Percentiles rank a stretch among this genome's conserved stretches.
Evolutionary conservation across 805 yeast species (phyloP).

Genomic region (Sugiyamaella qingdaonensis): DNA sequence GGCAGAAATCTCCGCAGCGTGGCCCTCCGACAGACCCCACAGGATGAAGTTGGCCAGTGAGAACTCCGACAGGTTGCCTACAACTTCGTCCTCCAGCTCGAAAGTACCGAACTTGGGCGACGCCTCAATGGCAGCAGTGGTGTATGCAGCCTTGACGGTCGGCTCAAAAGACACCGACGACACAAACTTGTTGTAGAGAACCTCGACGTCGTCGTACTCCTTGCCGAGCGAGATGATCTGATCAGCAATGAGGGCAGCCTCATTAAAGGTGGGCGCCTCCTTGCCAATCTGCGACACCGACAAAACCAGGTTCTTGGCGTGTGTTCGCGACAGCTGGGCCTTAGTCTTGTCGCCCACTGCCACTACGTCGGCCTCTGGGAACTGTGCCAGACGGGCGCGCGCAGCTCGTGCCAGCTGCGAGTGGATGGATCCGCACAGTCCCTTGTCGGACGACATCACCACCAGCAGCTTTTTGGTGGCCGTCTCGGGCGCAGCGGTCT

Average conservation of each 20-base stretch:
- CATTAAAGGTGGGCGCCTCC: slow-evolving; percentile 91
- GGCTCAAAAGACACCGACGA: slow-evolving; percentile 92
- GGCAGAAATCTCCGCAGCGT: slow-evolving; percentile 95
- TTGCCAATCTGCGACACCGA: slow-evolving; percentile 91
- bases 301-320: slow-evolving; percentile 62
- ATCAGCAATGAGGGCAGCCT: slow-evolving; percentile 84
- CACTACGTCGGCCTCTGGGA: slow-evolving; percentile 71
- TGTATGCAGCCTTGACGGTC: slow-evolving; percentile 58
- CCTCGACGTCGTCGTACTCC: slow-evolving; percentile 68
- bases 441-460: slow-evolving; percentile 94
- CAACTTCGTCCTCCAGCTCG: slow-evolving; percentile 64
- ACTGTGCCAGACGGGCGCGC: slow-evolving; percentile 58
- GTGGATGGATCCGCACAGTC: slow-evolving; percentile 98
- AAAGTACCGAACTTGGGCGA: slow-evolving; percentile 84
- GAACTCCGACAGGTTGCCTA: slow-evolving; percentile 63
- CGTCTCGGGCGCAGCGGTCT: slow-evolving; percentile 57
- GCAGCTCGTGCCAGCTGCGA: slow-evolving; percentile 89
- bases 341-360: slow-evolving; percentile 93
- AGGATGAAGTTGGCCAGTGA: slow-evolving; percentile 84
- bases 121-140: slow-evolving; percentile 65
- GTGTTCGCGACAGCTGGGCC: slow-evolving; percentile 81
- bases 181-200: slow-evolving; percentile 82
- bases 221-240: slow-evolving; percentile 59
- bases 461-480: slow-evolving; percentile 67
- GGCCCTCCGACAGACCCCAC: slow-evolving; percentile 94